A percentile compares a stretch with the other conserved stretches of the same genome.
Conservation (phyloP, 2,329 filamentous ascomycete species). For the Fusarium ramigenum region DNA sequence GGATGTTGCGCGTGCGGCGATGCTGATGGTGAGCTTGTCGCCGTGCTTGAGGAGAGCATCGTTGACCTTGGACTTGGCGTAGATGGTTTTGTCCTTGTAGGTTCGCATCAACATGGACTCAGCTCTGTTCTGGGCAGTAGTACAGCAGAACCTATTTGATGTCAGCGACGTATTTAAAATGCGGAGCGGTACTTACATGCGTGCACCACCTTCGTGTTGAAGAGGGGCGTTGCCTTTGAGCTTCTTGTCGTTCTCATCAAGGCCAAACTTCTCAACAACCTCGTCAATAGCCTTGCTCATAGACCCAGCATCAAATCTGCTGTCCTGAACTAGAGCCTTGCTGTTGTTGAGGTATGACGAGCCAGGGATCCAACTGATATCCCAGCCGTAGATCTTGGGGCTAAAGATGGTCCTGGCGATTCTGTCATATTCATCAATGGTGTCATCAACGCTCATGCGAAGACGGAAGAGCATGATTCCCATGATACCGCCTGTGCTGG, state of each 20-base stretch:
- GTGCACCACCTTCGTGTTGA: conserved; percentile 1
- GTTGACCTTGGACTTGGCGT: conserved; percentile 25
- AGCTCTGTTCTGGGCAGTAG: conserved; percentile 26
- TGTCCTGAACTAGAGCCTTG: conserved; percentile 24
- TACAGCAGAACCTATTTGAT: neutral
- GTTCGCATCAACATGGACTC: conserved; percentile 26
- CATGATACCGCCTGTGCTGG: conserved; percentile 31
- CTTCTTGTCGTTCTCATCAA: conserved; percentile 26
- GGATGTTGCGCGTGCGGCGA: conserved; percentile 29
- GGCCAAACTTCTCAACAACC: conserved; percentile 18
- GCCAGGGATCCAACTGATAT: conserved; percentile 16
- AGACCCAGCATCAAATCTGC: conserved; percentile 18
- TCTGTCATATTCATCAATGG: conserved; percentile 29
- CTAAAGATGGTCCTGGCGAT: conserved; percentile 28
- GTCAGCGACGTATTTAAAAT: neutral
- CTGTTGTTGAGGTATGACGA: conserved; percentile 15
- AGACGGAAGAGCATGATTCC: conserved; percentile 34
- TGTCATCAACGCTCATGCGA: conserved; percentile 27
- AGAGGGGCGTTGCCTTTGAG: conserved; percentile 28
- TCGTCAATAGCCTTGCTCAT: conserved; percentile 25
- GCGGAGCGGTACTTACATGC: neutral
- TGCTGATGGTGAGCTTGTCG: conserved; percentile 29
- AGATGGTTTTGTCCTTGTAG: conserved; percentile 14
- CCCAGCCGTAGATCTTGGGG: conserved; percentile 20
- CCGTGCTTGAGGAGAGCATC: neutral